Base-by-base conservation (phyloP, 1,284 basidiomycete species). In the Abortiporus biennis region DNA sequence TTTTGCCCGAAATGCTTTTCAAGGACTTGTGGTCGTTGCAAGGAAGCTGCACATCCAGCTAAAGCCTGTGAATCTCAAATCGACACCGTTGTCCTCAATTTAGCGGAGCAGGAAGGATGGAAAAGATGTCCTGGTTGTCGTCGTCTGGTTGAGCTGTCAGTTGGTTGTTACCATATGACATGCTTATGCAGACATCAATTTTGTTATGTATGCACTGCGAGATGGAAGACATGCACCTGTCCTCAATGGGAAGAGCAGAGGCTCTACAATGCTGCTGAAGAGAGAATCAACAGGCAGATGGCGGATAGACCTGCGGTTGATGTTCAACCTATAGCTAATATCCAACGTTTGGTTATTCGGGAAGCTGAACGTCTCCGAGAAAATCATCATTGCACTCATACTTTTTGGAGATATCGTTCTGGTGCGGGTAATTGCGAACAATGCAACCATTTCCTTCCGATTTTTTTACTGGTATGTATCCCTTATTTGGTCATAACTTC, bases 201-300 rank as follows among this genome's bases (percentile, higher is more conserved):
- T 50, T 64, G 64, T 46, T 64, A 79, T 47, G 45, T 75, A 2
- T 80, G 77, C 48, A 72, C 71, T 0, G 66, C 54, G 13, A 60
- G 45, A 2, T 78, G 77, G 77, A 78, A 76, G 58, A 62, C 56
- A 0, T 78, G 76, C 46, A 9, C 2, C 1, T 80, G 77, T 47
- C 62, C 62, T 0, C 74, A 77, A 32, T 79, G 76, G 74, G 75
- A 78, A 16, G 76, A 79, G 48, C 36, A 44, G 1, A 54, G 68
- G 20, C 58, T 77, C 3, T 1, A 68, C 1, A 54, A 51, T 1
- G 53, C 47, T 3, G 61, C 58, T 6, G 43, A 54, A 32, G 40
- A 54, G 19, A 47, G 54, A 20, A 60, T 62, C 3, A 49, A 50
- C n/a, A 64, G 68, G 31, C 62, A 66, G 37, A 47, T 64, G 16